These are phyloP conservation scores for Mycena vulgaris DNA, from an alignment of 768 basidiomycete genomes.

Conservation along the genomic window DNA sequence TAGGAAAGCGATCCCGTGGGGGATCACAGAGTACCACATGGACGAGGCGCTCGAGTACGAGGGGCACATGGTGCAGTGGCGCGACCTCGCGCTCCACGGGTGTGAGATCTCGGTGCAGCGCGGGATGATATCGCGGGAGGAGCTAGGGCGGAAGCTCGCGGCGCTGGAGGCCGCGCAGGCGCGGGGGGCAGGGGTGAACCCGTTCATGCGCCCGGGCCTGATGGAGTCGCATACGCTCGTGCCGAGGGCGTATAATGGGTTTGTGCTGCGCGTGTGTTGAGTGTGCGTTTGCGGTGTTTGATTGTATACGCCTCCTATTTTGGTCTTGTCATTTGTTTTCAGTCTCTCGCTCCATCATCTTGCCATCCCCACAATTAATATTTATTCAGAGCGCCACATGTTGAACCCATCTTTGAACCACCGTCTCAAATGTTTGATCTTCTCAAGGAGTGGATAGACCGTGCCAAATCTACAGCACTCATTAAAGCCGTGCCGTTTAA, in stretches of 20 bases:
- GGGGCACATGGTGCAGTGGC: constrained; percentile 28
- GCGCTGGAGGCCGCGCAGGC: background rate
- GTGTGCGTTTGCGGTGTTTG: too few relatives aligned
- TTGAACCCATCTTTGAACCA: too few relatives aligned
- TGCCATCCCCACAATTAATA: too few relatives aligned
- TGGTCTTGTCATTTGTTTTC: too few relatives aligned
- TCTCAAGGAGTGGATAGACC: too few relatives aligned
- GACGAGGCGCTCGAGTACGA: constrained; percentile 9
- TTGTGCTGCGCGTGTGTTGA: constrained; percentile 21
- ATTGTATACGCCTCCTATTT: too few relatives aligned
- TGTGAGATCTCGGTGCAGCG: background rate
- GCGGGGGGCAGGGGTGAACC: background rate
- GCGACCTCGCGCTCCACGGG: background rate
- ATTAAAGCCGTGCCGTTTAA: too few relatives aligned
- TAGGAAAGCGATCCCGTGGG: constrained; percentile 15
- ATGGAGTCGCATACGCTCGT: background rate
- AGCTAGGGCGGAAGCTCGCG: background rate
- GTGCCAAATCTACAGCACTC: too few relatives aligned
- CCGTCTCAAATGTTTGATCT: too few relatives aligned
- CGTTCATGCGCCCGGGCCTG: constrained; percentile 21
- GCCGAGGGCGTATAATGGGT: constrained; percentile 15
- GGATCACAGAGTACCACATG: constrained; percentile 14
- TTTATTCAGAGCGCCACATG: too few relatives aligned
- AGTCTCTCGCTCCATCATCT: too few relatives aligned
- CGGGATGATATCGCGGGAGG: background rate